Evolutionary conservation across 2,329 filamentous ascomycete genomes (phyloP), one percentile per base, ranked within the genome.

Genomic region (Epichloe sylvatica): DNA sequence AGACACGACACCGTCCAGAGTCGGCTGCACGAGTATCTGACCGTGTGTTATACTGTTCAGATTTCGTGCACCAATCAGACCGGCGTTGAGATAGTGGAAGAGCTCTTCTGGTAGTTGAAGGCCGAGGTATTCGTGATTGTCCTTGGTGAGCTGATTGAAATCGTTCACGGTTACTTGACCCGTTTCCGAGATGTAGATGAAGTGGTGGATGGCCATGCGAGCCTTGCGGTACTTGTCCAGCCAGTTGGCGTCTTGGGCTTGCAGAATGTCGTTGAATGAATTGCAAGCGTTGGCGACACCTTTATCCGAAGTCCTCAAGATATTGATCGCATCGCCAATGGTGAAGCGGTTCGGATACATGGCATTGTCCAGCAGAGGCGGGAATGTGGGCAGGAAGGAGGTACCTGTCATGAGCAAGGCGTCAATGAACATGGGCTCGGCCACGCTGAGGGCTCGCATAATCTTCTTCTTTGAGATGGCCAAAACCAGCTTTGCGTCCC

Each of bases 91-190:
- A 64, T 97, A 97, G 65, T 88, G 85, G 63, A 91, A 90, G 17
- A 97, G 73, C 66, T 98, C 92, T 39, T 89, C 81, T 0, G 92
- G 89, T 5, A 98, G 73, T 52, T 90, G 84, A 52, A 94, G 79
- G n/a, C 89, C 89, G 53, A 96, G 79, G 62, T 96, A 90, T 60
- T 91, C 83, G 62, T 94, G 86, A 56, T 92, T 83, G 62, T 97
- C 90, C 43, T 77, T 77, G 2, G 92, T 90, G 19, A 89, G 77
- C 49, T 80, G 75, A 7, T 86, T 83, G 49, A 74, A 77, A 57
- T 90, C 82, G 58, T 87, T 75, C 15, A 89, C 84, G 52, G 79
- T 77, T 46, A 95, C 77, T 59, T 84, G 81, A 39, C 92, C 92
- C n/a, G 78, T 79, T 49, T 80, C 75, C 35, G 82, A 79, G 55